Percentiles rank a stretch among this genome's conserved stretches.
Conservation (phyloP, 2,329 filamentous ascomycete genomes). For the Hirsutella thompsonii region DNA sequence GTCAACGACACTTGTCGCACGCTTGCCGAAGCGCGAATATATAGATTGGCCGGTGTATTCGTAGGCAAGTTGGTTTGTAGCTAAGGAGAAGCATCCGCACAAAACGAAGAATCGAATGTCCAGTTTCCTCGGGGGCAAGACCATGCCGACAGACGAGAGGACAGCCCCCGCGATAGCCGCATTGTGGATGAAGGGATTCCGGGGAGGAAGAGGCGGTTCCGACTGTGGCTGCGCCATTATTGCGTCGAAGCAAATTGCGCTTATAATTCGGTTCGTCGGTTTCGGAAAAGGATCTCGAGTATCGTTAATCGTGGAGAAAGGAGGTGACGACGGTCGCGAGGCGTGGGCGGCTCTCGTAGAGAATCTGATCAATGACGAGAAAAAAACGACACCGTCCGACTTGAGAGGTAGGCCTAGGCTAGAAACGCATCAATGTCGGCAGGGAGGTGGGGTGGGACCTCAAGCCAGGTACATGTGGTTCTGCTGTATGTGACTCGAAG, state of each 20-base stretch:
- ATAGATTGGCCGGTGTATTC: conserved; percentile 44
- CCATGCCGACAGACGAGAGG: conserved; percentile 32
- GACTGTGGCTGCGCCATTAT: conserved; percentile 15
- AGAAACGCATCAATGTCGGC: no score
- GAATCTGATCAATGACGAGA: no score
- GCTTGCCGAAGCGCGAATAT: conserved; percentile 30
- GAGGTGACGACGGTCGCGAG: no score
- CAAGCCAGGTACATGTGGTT: no score
- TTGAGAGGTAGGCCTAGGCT: no score
- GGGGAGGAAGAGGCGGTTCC: conserved; percentile 17
- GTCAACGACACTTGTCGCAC: conserved; percentile 31
- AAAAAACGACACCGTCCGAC: no score
- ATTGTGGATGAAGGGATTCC: conserved; percentile 29
- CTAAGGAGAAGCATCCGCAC: conserved; percentile 34
- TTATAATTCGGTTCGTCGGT: background rate
- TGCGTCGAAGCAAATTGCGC: no score
- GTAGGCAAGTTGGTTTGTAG: conserved; percentile 40
- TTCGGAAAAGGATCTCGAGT: background rate
- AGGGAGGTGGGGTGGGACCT: no score
- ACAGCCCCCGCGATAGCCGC: conserved; percentile 34
- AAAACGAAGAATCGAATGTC: conserved; percentile 39
- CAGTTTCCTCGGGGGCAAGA: conserved; percentile 37
- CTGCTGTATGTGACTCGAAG: no score
- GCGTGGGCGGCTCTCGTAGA: no score
- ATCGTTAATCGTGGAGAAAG: background rate